Evolutionary conservation across 495 filamentous ascomycete species (phyloP).

Genomic region (Tuber microsphaerosporum): DNA sequence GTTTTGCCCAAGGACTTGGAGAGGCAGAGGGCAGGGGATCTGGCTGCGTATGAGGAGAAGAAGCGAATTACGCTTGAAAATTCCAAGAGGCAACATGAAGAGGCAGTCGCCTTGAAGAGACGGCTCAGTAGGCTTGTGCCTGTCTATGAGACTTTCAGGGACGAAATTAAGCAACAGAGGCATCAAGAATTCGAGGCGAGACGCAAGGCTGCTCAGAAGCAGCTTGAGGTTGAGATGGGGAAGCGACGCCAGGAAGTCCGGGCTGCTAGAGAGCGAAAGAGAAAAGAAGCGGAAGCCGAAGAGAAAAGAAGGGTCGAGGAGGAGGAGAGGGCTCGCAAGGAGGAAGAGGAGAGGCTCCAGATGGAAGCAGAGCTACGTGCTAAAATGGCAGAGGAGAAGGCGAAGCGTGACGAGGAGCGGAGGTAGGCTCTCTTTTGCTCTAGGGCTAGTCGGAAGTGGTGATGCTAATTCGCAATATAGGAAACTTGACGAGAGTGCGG

Average conservation of each 20-base stretch:
- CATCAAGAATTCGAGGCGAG: constrained; percentile 94
- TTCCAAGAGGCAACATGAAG: constrained; percentile 77
- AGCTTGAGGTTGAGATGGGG: constrained; percentile 81
- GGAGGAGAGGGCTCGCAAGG: constrained; percentile 67
- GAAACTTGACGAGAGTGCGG: constrained; percentile 60
- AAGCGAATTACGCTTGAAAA: constrained; percentile 71
- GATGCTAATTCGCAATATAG: constrained; percentile 43
- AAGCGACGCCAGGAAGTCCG: constrained; percentile 73
- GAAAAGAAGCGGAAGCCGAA: constrained; percentile 67
- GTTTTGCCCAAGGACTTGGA: constrained; percentile 82
- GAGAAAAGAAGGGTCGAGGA: constrained; percentile 70
- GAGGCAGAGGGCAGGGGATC: constrained; percentile 69
- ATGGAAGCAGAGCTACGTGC: constrained; percentile 61
- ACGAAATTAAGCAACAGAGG: constrained; percentile 71
- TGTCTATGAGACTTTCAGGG: constrained; percentile 71
- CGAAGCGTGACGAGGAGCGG: constrained; percentile 74
- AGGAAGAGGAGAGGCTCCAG: constrained; percentile 72
- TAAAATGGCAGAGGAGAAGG: constrained; percentile 65
- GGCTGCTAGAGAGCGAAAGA: constrained; percentile 55
- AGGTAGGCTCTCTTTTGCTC: constrained; percentile 49
- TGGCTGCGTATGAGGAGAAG: constrained; percentile 68
- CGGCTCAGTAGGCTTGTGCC: constrained; percentile 74
- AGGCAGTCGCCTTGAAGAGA: constrained; percentile 85
- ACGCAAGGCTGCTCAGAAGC: constrained; percentile 76
- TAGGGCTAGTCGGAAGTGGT: constrained; percentile 5